Base-by-base conservation (phyloP, 2,329 filamentous ascomycete genomes). In the Talaromyces sp. region DNA sequence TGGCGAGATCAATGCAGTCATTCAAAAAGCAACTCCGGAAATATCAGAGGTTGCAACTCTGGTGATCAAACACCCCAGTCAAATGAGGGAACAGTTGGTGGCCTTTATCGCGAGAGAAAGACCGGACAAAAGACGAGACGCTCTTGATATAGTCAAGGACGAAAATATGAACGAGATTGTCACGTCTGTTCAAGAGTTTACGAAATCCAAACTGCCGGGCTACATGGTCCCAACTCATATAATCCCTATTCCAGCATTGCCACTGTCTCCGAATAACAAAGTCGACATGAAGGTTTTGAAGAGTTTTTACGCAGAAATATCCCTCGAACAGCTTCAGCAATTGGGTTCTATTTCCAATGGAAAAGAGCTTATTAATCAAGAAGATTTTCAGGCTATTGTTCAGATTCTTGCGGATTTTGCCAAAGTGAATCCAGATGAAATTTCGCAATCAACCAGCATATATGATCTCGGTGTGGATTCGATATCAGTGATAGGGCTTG, bases 141-240 rank as follows among this genome's bases (percentile, higher is more conserved):
- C 2, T 33, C 65, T 9, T 57, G 72, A 13, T 52, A 64, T 77
- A 86, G 4, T 76, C 78, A 4, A 70, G 9, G 30, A 70, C 2
- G 65, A 71, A 3, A 72, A 76, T 1, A 70, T 74, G 17, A 67
- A 77, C 11, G 67, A 70, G 0, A 68, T 87, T 3, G 75, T 82
- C 8, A 72, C 70, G 0, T 72, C 72, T 3, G 84, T 87, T 6
- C 82, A 82, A 65, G 78, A 82, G 27, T 84, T 85, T n/a, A 96
- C 92, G 67, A 83, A 84, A 36, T 78, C 84, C 1, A 85, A 81
- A 25, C 81, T 97, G 3, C 90, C 93, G 0, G 84, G 83, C 0
- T 97, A 97, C 72, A 97, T 97, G 93, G 85, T 97, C 1, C 93
- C 93, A 0, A 93, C 91, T 0, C 91, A 95, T 69, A 86, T 96